Base-by-base conservation (phyloP, 2,329 filamentous ascomycete genomes). In the Fusarium sp. region DNA sequence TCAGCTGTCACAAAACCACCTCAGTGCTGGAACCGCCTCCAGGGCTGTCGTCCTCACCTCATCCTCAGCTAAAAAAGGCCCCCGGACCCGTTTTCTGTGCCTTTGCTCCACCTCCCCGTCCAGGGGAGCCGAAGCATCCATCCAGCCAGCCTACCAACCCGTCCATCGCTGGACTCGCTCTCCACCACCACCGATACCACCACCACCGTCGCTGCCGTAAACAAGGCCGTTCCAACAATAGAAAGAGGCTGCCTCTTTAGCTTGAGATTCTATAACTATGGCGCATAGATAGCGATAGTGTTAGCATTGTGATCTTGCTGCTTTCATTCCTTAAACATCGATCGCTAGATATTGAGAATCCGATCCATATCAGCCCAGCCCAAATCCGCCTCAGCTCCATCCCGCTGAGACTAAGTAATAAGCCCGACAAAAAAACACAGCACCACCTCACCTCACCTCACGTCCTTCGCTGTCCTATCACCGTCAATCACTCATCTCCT, bases 181-280 rank as follows among this genome's bases (percentile, higher is more conserved):
- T 55, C 66, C 66, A 66, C 57, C 39, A 58, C 45, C 34, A 53
- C 62, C 46, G 51, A 52, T 69, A 49, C 66, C 66, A 70, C 66
- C 58, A 68, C 52, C 67, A 68, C 67, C 63, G 67, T 64, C 54
- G 53, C 58, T 26, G 61, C 58, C 63, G 58, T 65, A 65, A 71
- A 70, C 58, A 71, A 61, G 39, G 49, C 45, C 18, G 51, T 66
- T 66, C 66, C 66, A 69, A 70, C 66, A 70, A 70, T 69, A 69
- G 66, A 63, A 65, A 36, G 48, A 58, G 66, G 66, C 51, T 69
- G 56, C 66, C 62, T 70, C 66, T 62, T 46, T 67, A 64, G 52
- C 45, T 18, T 48, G 44, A 31, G 48, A 42, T 44, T 66, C 60
- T 66, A 60, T 65, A 65, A 66, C 61, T 43, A 53, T 38, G 46